Evolutionary conservation across 768 basidiomycete species (phyloP).

Genomic region (Pulveroboletus sp.): DNA sequence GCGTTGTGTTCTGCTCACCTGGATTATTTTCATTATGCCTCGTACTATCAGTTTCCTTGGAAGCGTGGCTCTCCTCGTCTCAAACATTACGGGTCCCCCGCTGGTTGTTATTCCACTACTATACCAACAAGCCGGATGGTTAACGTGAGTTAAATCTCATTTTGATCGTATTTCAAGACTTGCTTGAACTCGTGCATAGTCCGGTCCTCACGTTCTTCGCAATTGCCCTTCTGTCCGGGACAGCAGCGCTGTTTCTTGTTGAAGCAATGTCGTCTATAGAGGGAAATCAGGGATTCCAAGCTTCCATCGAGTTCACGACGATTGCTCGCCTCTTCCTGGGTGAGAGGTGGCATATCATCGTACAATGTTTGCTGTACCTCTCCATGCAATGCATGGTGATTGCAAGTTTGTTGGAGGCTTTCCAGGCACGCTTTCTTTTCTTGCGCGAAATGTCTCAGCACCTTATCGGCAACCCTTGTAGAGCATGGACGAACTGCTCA

Average conservation of each 20-base stretch:
- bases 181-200: neutral
- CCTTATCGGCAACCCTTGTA: neutral
- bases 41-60: slow-evolving; percentile 21
- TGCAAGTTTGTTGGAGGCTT: slow-evolving; percentile 23
- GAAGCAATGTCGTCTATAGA: slow-evolving; percentile 26
- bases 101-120: slow-evolving; percentile 20
- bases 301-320: slow-evolving; percentile 26
- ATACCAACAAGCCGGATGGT: slow-evolving; percentile 26
- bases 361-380: slow-evolving; percentile 19
- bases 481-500: slow-evolving; percentile 25
- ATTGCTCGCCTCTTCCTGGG: slow-evolving; percentile 25
- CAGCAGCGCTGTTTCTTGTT: slow-evolving; percentile 19
- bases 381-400: slow-evolving; percentile 23
- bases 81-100: slow-evolving; percentile 23
- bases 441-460: too few species aligned
- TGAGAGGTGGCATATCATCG: slow-evolving; percentile 21
- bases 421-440: slow-evolving; percentile 13
- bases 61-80: slow-evolving; percentile 26
- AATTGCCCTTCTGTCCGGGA: slow-evolving; percentile 20
- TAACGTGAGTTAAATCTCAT: slow-evolving; percentile 14
- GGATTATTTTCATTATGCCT: too few species aligned
- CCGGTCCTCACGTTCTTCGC: slow-evolving; percentile 16
- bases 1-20: too few species aligned
- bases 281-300: slow-evolving; percentile 22
- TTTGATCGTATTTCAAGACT: neutral